Base-by-base conservation (phyloP, 192 early-diverging fungal genomes). In the Spizellomyces punctatus region DNA sequence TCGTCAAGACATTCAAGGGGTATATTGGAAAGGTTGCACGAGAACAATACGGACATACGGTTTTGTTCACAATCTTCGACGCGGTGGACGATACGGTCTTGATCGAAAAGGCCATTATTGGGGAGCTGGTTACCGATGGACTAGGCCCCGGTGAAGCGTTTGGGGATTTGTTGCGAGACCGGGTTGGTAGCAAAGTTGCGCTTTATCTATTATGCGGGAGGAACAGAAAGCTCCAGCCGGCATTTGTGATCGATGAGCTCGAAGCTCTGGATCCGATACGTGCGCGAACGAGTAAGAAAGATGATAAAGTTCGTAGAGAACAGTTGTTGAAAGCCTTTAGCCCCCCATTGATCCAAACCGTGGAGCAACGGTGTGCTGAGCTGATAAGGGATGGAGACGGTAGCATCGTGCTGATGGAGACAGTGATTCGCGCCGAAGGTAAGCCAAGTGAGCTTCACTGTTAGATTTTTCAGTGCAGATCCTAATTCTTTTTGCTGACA, bases 11-110 rank as follows among this genome's bases (percentile, higher is more conserved):
- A 19, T 88, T 98, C 76, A 95, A 93, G 74, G 85, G 88, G 5
- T 94, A 86, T 70, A 76, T 96, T 27, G 62, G 69, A 66, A 92
- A 92, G 77, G 92, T 98, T 71, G 86, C 90, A 71, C 80, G 76
- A 62, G 96, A 98, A 73, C 94, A 96, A 83, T 91, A 94, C 73
- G 96, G 95, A 16, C 87, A 96, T 63, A 82, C 91, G 46, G 94
- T 95, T 5, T 81, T 98, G 54, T 68, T 98, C 4, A 82, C 87
- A 61, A 80, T 90, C 47, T 89, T 96, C 74, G 95, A 96, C 77
- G 89, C 89, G 66, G 85, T 96, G 16, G 96, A 98, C 78, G 96
- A 98, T 79, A 98, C 95, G 10, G 92, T 95, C 36, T 79, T 95
- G 43, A 78, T 94, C 52, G 72, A 78, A 62, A 96, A 95, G 74